Evolutionary conservation across 2,329 filamentous ascomycete species (phyloP).

Genomic region (Rutstroemia sp.): DNA sequence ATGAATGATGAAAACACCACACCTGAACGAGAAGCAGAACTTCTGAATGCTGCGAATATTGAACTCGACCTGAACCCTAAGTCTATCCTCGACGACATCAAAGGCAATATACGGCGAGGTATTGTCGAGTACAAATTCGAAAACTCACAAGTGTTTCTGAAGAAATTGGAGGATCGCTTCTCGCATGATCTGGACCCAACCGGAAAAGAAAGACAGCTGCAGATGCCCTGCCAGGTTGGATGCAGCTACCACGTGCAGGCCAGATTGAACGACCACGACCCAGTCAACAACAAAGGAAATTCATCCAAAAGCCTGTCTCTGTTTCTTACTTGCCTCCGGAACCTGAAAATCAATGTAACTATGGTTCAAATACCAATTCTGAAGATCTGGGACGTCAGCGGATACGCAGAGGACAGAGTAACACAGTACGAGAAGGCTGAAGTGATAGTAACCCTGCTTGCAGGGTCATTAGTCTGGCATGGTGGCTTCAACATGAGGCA

Average conservation of each 20-base stretch:
- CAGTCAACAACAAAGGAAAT: not conserved
- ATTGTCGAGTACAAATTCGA: not conserved
- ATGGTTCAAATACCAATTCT: not conserved
- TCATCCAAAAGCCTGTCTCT: not conserved
- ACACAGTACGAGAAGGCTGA: not conserved
- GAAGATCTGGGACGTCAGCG: not conserved
- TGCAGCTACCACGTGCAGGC: not conserved
- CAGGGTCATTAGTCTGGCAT: not conserved
- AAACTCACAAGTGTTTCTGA: not conserved
- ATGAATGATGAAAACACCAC: too few species aligned
- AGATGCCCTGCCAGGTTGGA: not conserved
- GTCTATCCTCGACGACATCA: not conserved
- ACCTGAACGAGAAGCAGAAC: not conserved
- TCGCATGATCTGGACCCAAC: not conserved
- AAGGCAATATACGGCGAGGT: not conserved
- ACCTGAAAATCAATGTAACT: not conserved
- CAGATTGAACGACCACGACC: not conserved
- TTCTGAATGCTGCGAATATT: not conserved
- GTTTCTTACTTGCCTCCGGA: not conserved
- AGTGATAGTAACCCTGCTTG: not conserved
- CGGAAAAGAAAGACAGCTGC: not conserved
- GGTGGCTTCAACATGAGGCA: not conserved
- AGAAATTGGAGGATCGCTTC: not conserved
- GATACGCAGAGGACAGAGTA: not conserved
- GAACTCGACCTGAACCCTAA: not conserved